These are phyloP conservation scores for Sporothrix brunneoviolacea DNA, from an alignment of 2,329 filamentous ascomycete species.

Conservation along the genomic window DNA sequence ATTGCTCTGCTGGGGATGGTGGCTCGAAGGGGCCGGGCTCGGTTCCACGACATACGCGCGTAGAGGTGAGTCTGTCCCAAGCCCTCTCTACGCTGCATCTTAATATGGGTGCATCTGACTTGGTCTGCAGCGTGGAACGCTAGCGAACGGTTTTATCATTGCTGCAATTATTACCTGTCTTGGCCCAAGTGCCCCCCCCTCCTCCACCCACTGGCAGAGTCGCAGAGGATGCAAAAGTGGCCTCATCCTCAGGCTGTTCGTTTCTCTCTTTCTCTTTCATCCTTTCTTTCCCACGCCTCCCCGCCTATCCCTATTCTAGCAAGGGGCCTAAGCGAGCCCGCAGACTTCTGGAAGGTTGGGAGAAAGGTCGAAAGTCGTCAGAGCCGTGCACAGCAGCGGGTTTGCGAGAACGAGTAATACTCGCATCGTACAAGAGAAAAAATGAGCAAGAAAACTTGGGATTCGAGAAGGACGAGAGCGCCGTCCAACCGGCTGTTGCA, in stretches of 20 bases:
- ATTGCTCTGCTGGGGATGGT: constrained; percentile 1
- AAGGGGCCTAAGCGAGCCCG: background rate
- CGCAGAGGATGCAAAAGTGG: too few species aligned
- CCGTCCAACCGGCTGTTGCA: background rate
- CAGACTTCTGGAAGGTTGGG: background rate
- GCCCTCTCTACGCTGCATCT: too few species aligned
- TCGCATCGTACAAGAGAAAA: too few species aligned
- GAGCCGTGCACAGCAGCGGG: too few species aligned
- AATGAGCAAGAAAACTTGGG: too few species aligned
- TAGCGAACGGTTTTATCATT: too few species aligned
- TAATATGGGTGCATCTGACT: background rate
- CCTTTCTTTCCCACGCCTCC: background rate
- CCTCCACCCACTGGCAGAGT: too few species aligned
- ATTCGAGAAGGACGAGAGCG: too few species aligned
- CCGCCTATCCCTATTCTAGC: background rate
- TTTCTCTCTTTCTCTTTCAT: background rate
- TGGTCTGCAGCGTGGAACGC: background rate
- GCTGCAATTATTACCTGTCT: too few species aligned
- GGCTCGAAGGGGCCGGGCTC: background rate
- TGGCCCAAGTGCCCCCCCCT: too few species aligned
- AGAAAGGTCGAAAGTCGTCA: too few species aligned
- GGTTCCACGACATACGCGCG: constrained; percentile 4
- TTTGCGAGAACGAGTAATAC: too few species aligned
- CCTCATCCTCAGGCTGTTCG: background rate
- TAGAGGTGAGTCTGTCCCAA: constrained; percentile 7